Evolutionary conservation across 257 asterid species (phyloP), one percentile per base, ranked within the genome.

Genomic region (Nicotiana tabacum): DNA sequence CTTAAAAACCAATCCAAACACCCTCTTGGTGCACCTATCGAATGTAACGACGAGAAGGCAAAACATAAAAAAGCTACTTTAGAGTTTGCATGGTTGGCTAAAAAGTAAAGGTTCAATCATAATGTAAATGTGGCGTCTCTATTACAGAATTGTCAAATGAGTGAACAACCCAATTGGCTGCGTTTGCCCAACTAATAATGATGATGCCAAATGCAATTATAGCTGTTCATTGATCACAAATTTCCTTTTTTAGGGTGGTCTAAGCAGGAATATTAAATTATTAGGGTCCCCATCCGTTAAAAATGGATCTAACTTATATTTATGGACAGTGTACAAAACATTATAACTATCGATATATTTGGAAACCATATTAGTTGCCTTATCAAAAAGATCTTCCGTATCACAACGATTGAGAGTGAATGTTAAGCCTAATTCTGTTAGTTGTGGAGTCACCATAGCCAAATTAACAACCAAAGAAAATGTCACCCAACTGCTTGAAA

Each of bases 31-130:
- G 21, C 21, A 21, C 21, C 30, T 29, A 35, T 35, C 6, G 39
- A 35, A 35, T 35, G 39, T 35, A 35, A 35, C 39, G 39, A 35
- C 39, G 4, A 35, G 1, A 35, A 35, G 39, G 39, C 39, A 35
- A 35, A 35, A 35, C 39, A 35, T 35, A 35, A 35, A 35, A 21
- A 35, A 35, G 6, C 6, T 35, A 35, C 39, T 35, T 35, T 35
- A 35, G 39, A 35, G 84, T 53, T 37, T 66, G 83, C 80, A 61
- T 21, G 58, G 88, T 77, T 80, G 83, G 46, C 79, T 70, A 60
- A 81, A 86, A 35, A 43, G 83, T 17, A 57, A 80, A 43, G 33
- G 39, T 53, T 67, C 1, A 33, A 66, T 70, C 53, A 35, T 66
- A 51, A 85, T 66, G 84, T 66, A 7, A 77, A 72, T 53, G 82